A percentile compares a stretch with the other conserved stretches of the same genome.
Conservation (phyloP, 345 rosid species). For the Sonneratia alba region DNA sequence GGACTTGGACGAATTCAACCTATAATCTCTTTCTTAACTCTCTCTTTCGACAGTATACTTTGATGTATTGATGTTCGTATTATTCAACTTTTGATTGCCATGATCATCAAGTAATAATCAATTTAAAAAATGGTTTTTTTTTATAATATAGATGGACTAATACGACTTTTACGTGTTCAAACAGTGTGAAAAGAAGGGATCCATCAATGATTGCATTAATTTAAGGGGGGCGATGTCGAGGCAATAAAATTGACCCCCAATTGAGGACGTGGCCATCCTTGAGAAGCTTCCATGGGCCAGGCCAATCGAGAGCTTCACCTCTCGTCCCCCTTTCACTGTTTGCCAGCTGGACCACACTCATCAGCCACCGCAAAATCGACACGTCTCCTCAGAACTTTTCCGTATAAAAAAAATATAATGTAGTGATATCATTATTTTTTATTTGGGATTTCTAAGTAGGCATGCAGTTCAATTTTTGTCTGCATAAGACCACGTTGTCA, state of each 20-base stretch:
- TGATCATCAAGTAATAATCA: background rate
- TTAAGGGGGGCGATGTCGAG: background rate
- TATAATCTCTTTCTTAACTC: too few species aligned
- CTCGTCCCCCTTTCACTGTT: background rate
- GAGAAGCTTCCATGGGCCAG: background rate
- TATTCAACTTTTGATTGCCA: background rate
- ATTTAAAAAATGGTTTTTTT: background rate
- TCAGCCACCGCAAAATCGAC: background rate
- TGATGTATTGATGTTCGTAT: too few species aligned
- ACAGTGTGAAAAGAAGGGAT: background rate
- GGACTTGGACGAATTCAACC: too few species aligned
- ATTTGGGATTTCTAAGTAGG: too few species aligned
- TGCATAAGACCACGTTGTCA: too few species aligned
- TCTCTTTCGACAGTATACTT: too few species aligned
- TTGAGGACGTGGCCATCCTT: background rate
- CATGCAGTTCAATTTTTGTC: too few species aligned
- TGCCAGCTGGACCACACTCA: background rate
- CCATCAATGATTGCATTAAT: slow-evolving; percentile 5
- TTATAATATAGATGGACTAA: background rate
- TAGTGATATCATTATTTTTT: too few species aligned
- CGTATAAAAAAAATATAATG: too few species aligned
- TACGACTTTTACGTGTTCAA: background rate
- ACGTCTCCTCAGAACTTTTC: background rate
- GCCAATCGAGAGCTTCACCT: background rate
- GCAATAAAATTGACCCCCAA: background rate